Base-by-base conservation (phyloP, 2,329 filamentous ascomycete genomes). In the Fusarium goolgardi region DNA sequence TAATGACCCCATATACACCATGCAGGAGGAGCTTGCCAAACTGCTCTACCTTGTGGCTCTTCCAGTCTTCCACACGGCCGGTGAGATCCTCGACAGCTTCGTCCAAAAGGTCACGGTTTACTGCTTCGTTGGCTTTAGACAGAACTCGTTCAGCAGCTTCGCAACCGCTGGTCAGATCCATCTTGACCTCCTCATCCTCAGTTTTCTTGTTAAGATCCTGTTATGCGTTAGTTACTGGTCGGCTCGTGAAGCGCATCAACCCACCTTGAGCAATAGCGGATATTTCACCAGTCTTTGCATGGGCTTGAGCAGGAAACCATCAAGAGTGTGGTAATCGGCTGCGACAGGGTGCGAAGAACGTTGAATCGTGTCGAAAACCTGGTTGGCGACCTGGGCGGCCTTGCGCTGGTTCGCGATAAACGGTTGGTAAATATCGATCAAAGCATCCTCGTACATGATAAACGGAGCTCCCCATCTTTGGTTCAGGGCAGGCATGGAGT, bases 401-500 rank as follows among this genome's bases (percentile, higher is more conserved):
- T 93, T 94, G 71, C 93, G 90, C 81, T 97, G 95, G 76, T 99
- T 99, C 34, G 96, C 93, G 72, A 98, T 98, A 74, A 98, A 99
- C 3, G 94, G 94, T 74, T 97, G 93, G 77, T 99, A 99, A 63
- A 97, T 94, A 65, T 91, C 89, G 78, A 99, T 45, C 25, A 45
- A 97, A 0, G 90, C 88, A 61, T 96, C 92, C 76, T 96, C 93
- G 76, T 95, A 94, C 16, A 89, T 84, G 16, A 91, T 86, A 76
- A 98, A 98, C 0, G 96, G 88, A n/a, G 89, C 85, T n/a, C 96
- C 96, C 96, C 96, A 99, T 77, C 95, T 91, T 78, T 99, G 96
- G 64, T 88, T 84, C 6, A 86, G 81, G 64, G 90, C 85, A 1
- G 92, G 86, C 80, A 93, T 88, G 5, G 92, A 94, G 75, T 98